Evolutionary conservation across 1,284 basidiomycete species (phyloP).

Genomic region (Marasmius sp.): DNA sequence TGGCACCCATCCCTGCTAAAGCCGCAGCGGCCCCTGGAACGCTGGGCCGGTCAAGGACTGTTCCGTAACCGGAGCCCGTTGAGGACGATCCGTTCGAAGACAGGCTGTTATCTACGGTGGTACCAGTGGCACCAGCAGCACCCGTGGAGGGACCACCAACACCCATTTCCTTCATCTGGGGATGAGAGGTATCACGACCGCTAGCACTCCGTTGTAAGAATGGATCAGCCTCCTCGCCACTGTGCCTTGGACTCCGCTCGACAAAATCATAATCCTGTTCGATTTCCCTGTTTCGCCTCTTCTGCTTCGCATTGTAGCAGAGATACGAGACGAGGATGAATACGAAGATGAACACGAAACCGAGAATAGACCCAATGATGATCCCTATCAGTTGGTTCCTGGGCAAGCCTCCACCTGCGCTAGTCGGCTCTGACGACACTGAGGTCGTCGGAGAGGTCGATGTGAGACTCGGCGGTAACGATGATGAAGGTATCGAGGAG

Average conservation of each 20-base stretch:
- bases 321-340: conserved; percentile 48
- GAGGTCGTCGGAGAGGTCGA: conserved; percentile 16
- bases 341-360: conserved; percentile 56
- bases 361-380: conserved; percentile 46
- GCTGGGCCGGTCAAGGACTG: conserved; percentile 32
- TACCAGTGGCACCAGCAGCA: conserved; percentile 16
- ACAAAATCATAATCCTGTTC: conserved; percentile 58
- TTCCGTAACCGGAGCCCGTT: conserved; percentile 39
- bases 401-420: conserved; percentile 22
- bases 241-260: conserved; percentile 62
- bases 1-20: not conserved
- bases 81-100: conserved; percentile 24
- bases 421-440: not conserved
- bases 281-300: conserved; percentile 33
- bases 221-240: conserved; percentile 65
- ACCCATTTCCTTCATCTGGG: conserved; percentile 1
- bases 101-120: conserved; percentile 30
- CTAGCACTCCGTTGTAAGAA: conserved; percentile 47
- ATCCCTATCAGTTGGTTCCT: conserved; percentile 47
- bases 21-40: conserved; percentile 12
- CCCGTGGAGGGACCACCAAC: conserved; percentile 17
- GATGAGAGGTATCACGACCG: conserved; percentile 4
- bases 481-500: conserved; percentile 20
- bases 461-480: conserved; percentile 21
- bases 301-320: conserved; percentile 45